Conservation (phyloP, 306 rosid genomes). For the Malus sylvestris region DNA sequence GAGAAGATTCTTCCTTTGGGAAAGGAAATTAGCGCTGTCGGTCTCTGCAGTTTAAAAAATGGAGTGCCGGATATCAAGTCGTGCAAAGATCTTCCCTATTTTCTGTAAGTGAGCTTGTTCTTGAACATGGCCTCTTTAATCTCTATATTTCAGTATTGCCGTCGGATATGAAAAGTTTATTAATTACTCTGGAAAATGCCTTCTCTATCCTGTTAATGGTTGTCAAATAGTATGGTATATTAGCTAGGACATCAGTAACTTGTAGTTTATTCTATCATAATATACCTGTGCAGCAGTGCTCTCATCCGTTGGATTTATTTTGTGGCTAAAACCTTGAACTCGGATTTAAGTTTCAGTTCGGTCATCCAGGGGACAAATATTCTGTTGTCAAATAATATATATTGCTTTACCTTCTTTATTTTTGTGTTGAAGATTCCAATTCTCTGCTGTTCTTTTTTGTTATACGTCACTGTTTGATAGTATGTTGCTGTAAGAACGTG, state of each 20-base stretch:
- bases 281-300: too few relatives aligned
- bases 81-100: constrained; percentile 74
- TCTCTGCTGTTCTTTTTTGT: background rate
- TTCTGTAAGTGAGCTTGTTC: constrained; percentile 50
- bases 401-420: background rate
- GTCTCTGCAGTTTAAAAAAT: constrained; percentile 51
- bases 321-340: too few relatives aligned
- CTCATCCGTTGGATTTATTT: too few relatives aligned
- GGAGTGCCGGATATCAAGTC: constrained; percentile 73
- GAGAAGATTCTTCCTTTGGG: constrained; percentile 91
- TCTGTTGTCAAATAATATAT: background rate
- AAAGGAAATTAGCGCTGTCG: constrained; percentile 74
- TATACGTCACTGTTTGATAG: background rate
- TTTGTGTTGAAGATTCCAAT: background rate
- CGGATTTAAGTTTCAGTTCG: background rate
- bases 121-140: background rate
- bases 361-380: background rate
- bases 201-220: too few relatives aligned
- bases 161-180: too few relatives aligned
- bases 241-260: background rate
- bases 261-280: too few relatives aligned
- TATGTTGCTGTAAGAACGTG: background rate
- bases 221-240: too few relatives aligned
- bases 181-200: too few relatives aligned
- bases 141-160: too few relatives aligned